A percentile compares a stretch with the other conserved stretches of the same genome.
These are phyloP conservation scores for Globisporangium nunn DNA, from an alignment of 352 stramenopile genomes.

Conservation along the genomic window DNA sequence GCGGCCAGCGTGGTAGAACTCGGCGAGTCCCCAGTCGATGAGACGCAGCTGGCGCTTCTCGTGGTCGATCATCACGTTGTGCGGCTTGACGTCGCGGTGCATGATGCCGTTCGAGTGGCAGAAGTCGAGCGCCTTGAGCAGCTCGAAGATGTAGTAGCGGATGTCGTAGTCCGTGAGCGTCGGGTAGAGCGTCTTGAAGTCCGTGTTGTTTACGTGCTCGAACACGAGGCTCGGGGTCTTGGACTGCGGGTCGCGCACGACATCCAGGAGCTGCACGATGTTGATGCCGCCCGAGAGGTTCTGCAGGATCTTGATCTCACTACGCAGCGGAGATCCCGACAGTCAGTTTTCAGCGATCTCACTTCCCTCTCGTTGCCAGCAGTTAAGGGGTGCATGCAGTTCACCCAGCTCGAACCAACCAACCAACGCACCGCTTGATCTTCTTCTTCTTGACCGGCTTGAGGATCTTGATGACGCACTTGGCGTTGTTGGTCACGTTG, in stretches of 20 bases:
- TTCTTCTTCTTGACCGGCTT: constrained; percentile 99
- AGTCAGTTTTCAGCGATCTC: no score
- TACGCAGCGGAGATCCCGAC: no score
- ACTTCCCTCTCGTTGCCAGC: no score
- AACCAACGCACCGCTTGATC: constrained; percentile 90
- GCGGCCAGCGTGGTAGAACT: no score
- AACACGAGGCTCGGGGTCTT: constrained; percentile 98
- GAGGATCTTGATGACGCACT: constrained; percentile 99
- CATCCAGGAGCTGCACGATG: constrained; percentile 98
- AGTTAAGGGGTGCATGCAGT: no score
- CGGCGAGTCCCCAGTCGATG: no score
- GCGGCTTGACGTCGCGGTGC: constrained; percentile 98
- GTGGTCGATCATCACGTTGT: constrained; percentile 95
- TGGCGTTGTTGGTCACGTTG: constrained; percentile 94
- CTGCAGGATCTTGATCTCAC: constrained; percentile 99
- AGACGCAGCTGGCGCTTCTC: constrained; percentile 96
- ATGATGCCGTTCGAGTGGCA: constrained; percentile 99
- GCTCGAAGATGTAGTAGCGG: constrained; percentile 98
- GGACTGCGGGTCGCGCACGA: constrained; percentile 96
- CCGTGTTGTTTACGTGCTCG: constrained; percentile 98
- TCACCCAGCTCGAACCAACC: no score
- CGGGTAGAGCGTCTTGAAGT: constrained; percentile 99
- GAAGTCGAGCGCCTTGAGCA: constrained; percentile 95
- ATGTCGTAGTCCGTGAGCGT: constrained; percentile 98
- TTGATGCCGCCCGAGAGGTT: constrained; percentile 98